A percentile compares a stretch with the other conserved stretches of the same genome.
Conservation (phyloP, 345 rosid species). For the Pugionium cornutum region DNA sequence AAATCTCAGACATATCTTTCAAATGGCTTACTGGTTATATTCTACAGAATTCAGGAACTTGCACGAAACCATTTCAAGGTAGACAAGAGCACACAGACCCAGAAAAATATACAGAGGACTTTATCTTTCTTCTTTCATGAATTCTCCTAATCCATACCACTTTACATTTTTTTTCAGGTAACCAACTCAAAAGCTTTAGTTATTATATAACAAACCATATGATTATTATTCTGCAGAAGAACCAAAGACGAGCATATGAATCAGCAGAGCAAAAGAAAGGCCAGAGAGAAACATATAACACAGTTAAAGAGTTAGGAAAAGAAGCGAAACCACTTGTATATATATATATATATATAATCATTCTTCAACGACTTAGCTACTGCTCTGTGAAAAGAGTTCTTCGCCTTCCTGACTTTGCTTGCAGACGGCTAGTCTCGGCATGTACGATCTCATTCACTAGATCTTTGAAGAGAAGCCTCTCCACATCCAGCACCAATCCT, state of each 20-base stretch:
- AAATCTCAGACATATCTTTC: too few relatives aligned
- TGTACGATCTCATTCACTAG: constrained; percentile 70
- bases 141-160: constrained; percentile 9
- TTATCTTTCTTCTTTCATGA: constrained; percentile 6
- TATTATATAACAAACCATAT: constrained; percentile 32
- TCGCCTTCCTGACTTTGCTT: constrained; percentile 52
- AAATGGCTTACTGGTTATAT: too few relatives aligned
- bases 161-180: constrained; percentile 16
- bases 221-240: constrained; percentile 16
- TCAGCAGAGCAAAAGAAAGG: constrained; percentile 16
- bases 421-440: constrained; percentile 48
- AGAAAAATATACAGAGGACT: background rate
- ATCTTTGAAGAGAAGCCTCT: constrained; percentile 81
- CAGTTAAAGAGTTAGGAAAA: background rate
- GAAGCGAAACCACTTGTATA: constrained; percentile 19
- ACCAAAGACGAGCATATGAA: constrained; percentile 13
- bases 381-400: constrained; percentile 60
- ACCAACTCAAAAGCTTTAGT: constrained; percentile 31
- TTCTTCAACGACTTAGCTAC: constrained; percentile 32
- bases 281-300: background rate
- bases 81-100: background rate
- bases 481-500: constrained; percentile 69
- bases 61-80: too few relatives aligned
- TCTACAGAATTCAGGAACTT: too few relatives aligned
- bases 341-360: constrained; percentile 16